Base-by-base conservation (phyloP, 441 rosid species). In the Jatropha multifida region DNA sequence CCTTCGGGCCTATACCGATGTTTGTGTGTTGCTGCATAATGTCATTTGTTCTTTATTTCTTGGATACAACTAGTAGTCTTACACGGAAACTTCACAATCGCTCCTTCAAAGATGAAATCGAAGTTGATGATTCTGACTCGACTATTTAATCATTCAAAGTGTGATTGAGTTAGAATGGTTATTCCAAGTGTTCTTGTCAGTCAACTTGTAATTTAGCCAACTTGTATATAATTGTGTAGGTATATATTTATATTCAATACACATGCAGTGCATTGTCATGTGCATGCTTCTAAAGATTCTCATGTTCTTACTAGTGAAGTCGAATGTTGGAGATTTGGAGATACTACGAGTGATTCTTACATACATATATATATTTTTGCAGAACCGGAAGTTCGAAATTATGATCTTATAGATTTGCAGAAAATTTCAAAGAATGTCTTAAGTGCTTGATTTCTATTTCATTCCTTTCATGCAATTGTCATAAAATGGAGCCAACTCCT, bases 1-100 rank as follows among this genome's bases (percentile, higher is more conserved):
- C 84, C 74, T 94, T 94, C 3, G 98, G 98, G 49, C 98, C 98
- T 0, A 91, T 93, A 64, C 97, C 98, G 0, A 91, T 95, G 99
- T 85, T 95, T 76, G 81, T 84, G 9, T 95, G 97, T 78, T 85
- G 92, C 76, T 81, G 86, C 80, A 9, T 82, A 48, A 88, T 94
- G 90, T 83, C 85, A 3, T 84, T 77, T 20, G 72, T 89, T 81
- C 92, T 91, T 13, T 92, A 91, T 79, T 92, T 92, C 88, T 80
- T 94, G 87, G 97, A 94, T 73, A 94, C 96, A 40, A 89, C 97
- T 2, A 84, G 85, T 73, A 86, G 76, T 74, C 89, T 91, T 65
- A 91, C 91, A 0, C 82, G 88, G 80, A 83, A 84, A 51, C 92
- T 94, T 65, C 97, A 94, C 66, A 74, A 54, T 63, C 83, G 77